phyloP scores from a whole-genome alignment of 305 asterid genomes.

The Petunia hybrid region DNA sequence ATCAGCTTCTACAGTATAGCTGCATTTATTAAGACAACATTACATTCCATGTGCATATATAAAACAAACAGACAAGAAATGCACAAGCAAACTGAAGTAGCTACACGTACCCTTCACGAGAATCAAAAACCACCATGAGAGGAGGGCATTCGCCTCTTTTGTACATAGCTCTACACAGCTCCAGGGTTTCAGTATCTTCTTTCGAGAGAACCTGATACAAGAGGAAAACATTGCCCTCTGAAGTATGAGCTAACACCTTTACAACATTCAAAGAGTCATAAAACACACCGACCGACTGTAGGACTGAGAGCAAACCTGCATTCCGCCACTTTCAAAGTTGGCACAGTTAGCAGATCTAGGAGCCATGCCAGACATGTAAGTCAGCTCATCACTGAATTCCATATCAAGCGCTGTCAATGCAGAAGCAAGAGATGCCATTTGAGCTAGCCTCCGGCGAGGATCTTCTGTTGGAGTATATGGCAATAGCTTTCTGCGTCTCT shows the following conservation, averaged over 20 bases:
- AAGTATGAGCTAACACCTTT: not conserved
- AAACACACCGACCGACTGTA: constrained; percentile 8
- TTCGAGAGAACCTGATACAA: constrained; percentile 66
- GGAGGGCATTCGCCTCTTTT: constrained; percentile 80
- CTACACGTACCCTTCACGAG: constrained; percentile 74
- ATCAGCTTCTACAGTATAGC: constrained; percentile 90
- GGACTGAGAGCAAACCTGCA: constrained; percentile 67
- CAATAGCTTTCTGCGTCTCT: constrained; percentile 77
- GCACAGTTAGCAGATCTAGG: constrained; percentile 75
- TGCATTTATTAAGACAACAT: constrained; percentile 47
- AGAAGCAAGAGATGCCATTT: constrained; percentile 75
- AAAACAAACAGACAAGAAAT: constrained; percentile 12
- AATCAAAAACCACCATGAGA: constrained; percentile 71
- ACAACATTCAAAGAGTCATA: not conserved
- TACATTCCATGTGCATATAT: constrained; percentile 25
- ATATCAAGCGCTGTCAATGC: constrained; percentile 70
- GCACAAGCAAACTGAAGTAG: constrained; percentile 21
- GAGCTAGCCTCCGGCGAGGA: constrained; percentile 55
- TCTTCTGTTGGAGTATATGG: constrained; percentile 67
- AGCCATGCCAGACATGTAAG: constrained; percentile 73
- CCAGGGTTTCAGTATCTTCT: constrained; percentile 70
- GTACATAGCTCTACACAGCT: constrained; percentile 62
- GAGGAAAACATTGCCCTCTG: not conserved
- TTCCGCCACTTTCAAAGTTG: constrained; percentile 73
- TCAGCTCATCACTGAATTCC: constrained; percentile 74